phyloP scores from a whole-genome alignment of 768 basidiomycete species.

The Mycena vitilis region DNA sequence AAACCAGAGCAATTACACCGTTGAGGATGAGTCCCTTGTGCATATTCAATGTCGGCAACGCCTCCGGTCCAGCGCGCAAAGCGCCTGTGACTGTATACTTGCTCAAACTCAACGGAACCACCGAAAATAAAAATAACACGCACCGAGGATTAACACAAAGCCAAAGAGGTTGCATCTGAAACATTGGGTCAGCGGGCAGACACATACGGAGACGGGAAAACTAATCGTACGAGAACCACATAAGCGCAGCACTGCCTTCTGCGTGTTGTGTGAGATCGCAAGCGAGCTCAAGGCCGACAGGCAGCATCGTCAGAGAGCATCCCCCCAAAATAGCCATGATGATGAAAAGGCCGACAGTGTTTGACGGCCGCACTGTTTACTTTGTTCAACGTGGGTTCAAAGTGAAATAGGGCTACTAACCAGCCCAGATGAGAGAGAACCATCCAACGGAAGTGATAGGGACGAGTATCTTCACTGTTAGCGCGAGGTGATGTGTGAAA shows the following conservation, averaged over 20 bases:
- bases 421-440: slow-evolving; percentile 87
- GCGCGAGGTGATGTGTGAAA: slow-evolving; percentile 77
- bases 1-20: slow-evolving; percentile 58
- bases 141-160: slow-evolving; percentile 17
- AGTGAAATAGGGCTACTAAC: too few species aligned
- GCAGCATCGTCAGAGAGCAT: slow-evolving; percentile 73
- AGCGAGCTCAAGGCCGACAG: slow-evolving; percentile 81
- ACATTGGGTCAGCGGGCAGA: too few species aligned
- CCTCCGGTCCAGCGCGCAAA: slow-evolving; percentile 68
- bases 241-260: slow-evolving; percentile 76
- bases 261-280: slow-evolving; percentile 85
- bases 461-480: slow-evolving; percentile 67
- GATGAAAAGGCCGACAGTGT: slow-evolving; percentile 68
- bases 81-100: slow-evolving; percentile 66
- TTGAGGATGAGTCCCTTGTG: slow-evolving; percentile 73
- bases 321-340: slow-evolving; percentile 78
- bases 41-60: slow-evolving; percentile 81
- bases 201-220: background rate
- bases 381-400: too few species aligned
- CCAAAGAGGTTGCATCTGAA: slow-evolving; percentile 20
- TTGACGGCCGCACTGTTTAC: slow-evolving; percentile 74
- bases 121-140: background rate
- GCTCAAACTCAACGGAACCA: background rate
- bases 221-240: slow-evolving; percentile 76
- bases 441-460: slow-evolving; percentile 73